Base-by-base conservation (phyloP, 306 rosid genomes). In the Lathyrus tuberosus region DNA sequence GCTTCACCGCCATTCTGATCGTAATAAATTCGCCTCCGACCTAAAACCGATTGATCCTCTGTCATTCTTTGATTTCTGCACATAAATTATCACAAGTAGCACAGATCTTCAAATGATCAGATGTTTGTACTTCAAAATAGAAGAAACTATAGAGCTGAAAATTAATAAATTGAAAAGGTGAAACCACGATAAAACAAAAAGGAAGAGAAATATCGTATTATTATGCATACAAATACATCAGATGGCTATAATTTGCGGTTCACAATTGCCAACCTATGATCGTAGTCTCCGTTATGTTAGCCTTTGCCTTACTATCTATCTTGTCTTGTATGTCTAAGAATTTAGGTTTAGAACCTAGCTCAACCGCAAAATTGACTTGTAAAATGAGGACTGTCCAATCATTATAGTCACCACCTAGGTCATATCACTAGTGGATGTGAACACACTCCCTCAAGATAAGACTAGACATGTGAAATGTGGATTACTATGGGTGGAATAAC, bases 1-100 rank as follows among this genome's bases (percentile, higher is more conserved):
- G 99, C 95, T 83, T 95, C 99, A 16, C 97, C 99, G 60, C 99
- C 97, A 80, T 57, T 95, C 87, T 87, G 97, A 74, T 89, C 99
- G 80, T 95, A 95, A 83, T 95, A 95, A 78, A 95, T 95, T 80
- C 99, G 85, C 71, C 99, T 85, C 57, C 99, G 91, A 79, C 99
- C 99, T 31, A 95, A 72, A 42, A 95, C 95, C 3, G 99, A 95
- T 69, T 95, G 99, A 89, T 95, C 99, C 79, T 95, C 99, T 8
- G 96, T 89, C 99, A 95, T 95, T 84, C 99, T 91, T 79, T 95
- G 99, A 79, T 95, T 95, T 87, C 99, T 95, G 87, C 62, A 73
- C 68, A 79, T 69, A 11, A 80, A 74, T 67, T 43, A 69, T 26
- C 67, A 43, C 33, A 71, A 24, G 38, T 41, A 65, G 58, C 40